Conservation (phyloP, 2,329 filamentous ascomycete species). For the Fusarium abutilonis region DNA sequence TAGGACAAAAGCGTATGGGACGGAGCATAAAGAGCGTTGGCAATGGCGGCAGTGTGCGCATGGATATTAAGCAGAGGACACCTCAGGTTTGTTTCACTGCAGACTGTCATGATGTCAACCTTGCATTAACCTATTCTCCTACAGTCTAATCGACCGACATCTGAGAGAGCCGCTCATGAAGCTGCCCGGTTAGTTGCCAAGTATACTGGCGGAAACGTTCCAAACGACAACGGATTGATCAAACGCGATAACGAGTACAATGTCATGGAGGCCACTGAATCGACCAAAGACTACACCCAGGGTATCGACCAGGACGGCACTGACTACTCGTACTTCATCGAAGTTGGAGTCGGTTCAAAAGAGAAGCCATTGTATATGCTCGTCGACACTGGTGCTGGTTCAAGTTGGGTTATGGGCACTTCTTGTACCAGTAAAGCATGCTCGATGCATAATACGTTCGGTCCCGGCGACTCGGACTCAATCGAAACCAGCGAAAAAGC, state of each 20-base stretch:
- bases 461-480: conserved; percentile 70
- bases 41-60: conserved; percentile 47
- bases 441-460: conserved; percentile 74
- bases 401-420: conserved; percentile 85
- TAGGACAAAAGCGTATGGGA: conserved; percentile 35
- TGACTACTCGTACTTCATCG: conserved; percentile 72
- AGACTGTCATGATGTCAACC: conserved; percentile 7
- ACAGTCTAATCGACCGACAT: conserved; percentile 49
- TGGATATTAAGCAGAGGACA: conserved; percentile 54
- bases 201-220: conserved; percentile 44
- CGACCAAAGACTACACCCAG: conserved; percentile 59
- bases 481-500: conserved; percentile 61
- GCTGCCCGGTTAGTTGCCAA: conserved; percentile 54
- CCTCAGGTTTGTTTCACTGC: conserved; percentile 45
- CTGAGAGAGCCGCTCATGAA: conserved; percentile 52
- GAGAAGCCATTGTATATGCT: conserved; percentile 68
- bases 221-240: conserved; percentile 30
- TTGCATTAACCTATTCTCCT: conserved; percentile 26
- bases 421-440: conserved; percentile 75
- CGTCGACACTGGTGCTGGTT: conserved; percentile 73
- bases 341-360: conserved; percentile 65
- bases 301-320: conserved; percentile 72
- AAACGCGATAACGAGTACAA: conserved; percentile 59
- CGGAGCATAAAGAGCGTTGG: conserved; percentile 42
- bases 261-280: conserved; percentile 57